Base-by-base conservation (phyloP, 106 monocot genomes). In the Acorus gramineus region DNA sequence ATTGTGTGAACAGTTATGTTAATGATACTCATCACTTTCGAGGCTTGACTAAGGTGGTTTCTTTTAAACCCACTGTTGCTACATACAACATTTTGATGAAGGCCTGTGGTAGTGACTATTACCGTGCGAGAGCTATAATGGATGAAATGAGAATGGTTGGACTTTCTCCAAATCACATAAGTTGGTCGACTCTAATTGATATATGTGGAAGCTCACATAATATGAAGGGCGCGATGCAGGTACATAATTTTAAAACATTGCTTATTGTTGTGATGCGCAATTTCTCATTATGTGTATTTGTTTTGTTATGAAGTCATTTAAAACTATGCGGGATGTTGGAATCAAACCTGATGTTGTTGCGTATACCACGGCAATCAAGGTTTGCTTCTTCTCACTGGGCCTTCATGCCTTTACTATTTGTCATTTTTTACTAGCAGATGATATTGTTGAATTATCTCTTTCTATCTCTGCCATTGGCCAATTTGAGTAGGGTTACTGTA, bases 41-140 rank as follows among this genome's bases (percentile, higher is more conserved):
- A 5, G 48, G 44, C 2, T 9, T 47, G 50, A 43, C 47, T 55
- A 66, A 53, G 44, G 66, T 79, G 62, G 69, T 91, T 65, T 77
- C 80, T 46, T 94, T 94, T 72, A 86, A 43, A 70, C 89, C 93
- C 42, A 86, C 89, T 10, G 79, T 89, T 63, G 74, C 81, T 14
- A 94, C 93, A 28, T 94, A 77, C 73, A 94, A 94, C 73, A 82
- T 86, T 66, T 75, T 94, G 66, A 89, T 94, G 89, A 89, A 86
- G 76, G 93, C 86, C 9, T 94, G 93, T 80, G 93, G 93, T n/a
- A 78, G 81, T 54, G 79, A 94, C 73, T 69, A 72, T 49, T 66
- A 82, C 14, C 85, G 77, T 64, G 86, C 86, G 56, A 94, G 82
- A 71, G 60, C 61, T 71, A 64, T 94, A 61, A 84, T 94, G 79